Percentiles rank a stretch among this genome's conserved stretches.
Conservation (phyloP, 1,284 basidiomycete species). For the Malassezia sympodialis region DNA sequence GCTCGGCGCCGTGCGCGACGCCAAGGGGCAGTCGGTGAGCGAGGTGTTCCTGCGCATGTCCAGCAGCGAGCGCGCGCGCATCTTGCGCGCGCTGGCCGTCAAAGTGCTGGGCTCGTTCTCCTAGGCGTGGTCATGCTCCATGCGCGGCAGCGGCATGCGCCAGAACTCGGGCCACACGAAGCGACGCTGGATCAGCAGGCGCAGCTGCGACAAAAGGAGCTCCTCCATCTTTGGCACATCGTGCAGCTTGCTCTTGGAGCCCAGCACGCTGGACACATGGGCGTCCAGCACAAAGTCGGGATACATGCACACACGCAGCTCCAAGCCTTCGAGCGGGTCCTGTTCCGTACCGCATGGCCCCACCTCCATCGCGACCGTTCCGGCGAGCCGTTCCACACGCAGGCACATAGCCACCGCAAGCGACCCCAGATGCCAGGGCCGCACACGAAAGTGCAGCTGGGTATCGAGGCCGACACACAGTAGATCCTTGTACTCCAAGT, state of each 20-base stretch:
- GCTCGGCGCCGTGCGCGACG: constrained; percentile 42
- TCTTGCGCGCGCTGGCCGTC: constrained; percentile 72
- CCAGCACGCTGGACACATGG: constrained; percentile 53
- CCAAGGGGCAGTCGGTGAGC: constrained; percentile 44
- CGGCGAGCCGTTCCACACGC: constrained; percentile 53
- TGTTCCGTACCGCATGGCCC: not conserved
- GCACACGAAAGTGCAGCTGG: constrained; percentile 55
- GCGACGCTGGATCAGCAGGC: constrained; percentile 52
- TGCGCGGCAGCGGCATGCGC: constrained; percentile 50
- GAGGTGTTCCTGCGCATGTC: constrained; percentile 74
- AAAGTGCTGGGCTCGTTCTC: constrained; percentile 59
- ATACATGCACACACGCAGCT: constrained; percentile 53
- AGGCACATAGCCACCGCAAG: constrained; percentile 54
- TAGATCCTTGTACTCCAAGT: constrained; percentile 54
- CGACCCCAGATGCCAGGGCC: constrained; percentile 54
- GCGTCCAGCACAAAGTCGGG: constrained; percentile 56
- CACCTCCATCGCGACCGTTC: constrained; percentile 43
- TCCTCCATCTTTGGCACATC: constrained; percentile 58
- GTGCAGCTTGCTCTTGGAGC: constrained; percentile 55
- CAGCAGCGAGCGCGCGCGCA: constrained; percentile 67
- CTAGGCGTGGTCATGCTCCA: not conserved
- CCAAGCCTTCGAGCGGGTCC: constrained; percentile 26
- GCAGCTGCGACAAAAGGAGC: constrained; percentile 52
- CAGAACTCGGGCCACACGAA: constrained; percentile 53
- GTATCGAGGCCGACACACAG: constrained; percentile 54